Conservation (phyloP, 495 filamentous ascomycete species). For the Aspergillus heteromorphus region DNA sequence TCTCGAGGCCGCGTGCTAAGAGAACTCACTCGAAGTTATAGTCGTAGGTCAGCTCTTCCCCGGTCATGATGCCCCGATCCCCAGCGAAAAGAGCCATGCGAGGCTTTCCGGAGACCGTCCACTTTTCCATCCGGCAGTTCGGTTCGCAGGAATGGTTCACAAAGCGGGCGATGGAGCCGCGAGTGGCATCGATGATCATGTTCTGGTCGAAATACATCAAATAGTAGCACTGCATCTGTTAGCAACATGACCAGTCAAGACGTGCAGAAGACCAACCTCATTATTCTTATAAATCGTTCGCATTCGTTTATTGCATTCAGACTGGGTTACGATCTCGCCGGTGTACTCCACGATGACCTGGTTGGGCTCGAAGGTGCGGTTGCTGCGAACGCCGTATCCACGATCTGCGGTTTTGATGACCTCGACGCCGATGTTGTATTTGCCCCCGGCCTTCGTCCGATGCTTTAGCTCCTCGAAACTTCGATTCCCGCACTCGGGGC, state of each 20-base stretch:
- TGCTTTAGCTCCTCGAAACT: conserved; percentile 75
- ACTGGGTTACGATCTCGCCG: conserved; percentile 92
- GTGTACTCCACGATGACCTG: conserved; percentile 98
- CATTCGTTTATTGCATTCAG: conserved; percentile 91
- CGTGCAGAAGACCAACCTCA: conserved; percentile 52
- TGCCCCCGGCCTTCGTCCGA: conserved; percentile 69
- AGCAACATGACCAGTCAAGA: conserved; percentile 1
- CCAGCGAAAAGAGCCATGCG: conserved; percentile 97
- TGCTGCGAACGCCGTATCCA: conserved; percentile 86
- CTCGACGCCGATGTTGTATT: conserved; percentile 88
- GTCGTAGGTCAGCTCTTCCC: conserved; percentile 97
- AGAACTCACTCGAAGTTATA: conserved; percentile 84
- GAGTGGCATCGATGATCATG: conserved; percentile 97
- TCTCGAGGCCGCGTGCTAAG: not conserved
- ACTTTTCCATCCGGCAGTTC: conserved; percentile 97
- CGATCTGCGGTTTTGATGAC: conserved; percentile 85
- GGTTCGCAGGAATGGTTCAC: conserved; percentile 97
- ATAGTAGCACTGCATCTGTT: conserved; percentile 73
- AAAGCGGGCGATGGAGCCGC: conserved; percentile 92
- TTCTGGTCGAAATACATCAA: conserved; percentile 97
- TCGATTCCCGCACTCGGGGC: conserved; percentile 74
- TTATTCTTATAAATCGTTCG: conserved; percentile 86
- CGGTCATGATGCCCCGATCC: conserved; percentile 80
- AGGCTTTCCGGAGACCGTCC: conserved; percentile 91
- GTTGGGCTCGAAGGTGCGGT: conserved; percentile 77